Evolutionary conservation across 306 rosid genomes (phyloP).

Genomic region (Cicer cuneatum): DNA sequence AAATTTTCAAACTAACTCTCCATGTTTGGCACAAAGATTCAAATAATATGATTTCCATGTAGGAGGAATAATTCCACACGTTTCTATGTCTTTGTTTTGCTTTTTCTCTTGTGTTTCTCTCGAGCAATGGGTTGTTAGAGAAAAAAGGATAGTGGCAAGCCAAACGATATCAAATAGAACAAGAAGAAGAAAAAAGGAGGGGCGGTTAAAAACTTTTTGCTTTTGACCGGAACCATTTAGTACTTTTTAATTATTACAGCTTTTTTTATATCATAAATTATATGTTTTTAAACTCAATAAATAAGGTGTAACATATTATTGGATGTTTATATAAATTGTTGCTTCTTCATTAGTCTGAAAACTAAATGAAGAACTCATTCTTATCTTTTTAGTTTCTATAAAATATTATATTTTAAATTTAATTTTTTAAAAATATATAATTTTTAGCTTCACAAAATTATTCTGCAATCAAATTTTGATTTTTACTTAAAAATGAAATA

Average conservation of each 20-base stretch:
- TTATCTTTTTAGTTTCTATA: no score
- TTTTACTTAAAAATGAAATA: no score
- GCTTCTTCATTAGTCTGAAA: no score
- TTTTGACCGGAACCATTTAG: neutral
- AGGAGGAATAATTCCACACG: conserved; percentile 45
- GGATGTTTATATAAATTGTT: no score
- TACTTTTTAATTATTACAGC: neutral
- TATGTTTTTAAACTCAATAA: neutral
- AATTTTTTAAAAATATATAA: no score
- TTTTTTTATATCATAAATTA: neutral
- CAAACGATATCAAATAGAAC: conserved; percentile 26
- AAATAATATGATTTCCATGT: conserved; percentile 7
- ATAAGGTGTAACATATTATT: no score
- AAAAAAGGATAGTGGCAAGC: conserved; percentile 9
- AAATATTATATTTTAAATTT: no score
- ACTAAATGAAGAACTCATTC: no score
- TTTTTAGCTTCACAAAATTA: no score
- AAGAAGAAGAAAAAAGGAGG: neutral
- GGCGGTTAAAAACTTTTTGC: conserved; percentile 19
- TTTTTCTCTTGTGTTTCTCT: conserved; percentile 18
- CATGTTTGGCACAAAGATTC: neutral
- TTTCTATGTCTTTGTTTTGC: conserved; percentile 18
- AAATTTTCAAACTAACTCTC: neutral
- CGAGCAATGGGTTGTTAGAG: conserved; percentile 43
- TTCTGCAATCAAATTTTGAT: no score